A percentile compares a stretch with the other conserved stretches of the same genome.
These are phyloP conservation scores for Xylariaceae sp. DNA, from an alignment of 2,329 filamentous ascomycete species.

Conservation along the genomic window DNA sequence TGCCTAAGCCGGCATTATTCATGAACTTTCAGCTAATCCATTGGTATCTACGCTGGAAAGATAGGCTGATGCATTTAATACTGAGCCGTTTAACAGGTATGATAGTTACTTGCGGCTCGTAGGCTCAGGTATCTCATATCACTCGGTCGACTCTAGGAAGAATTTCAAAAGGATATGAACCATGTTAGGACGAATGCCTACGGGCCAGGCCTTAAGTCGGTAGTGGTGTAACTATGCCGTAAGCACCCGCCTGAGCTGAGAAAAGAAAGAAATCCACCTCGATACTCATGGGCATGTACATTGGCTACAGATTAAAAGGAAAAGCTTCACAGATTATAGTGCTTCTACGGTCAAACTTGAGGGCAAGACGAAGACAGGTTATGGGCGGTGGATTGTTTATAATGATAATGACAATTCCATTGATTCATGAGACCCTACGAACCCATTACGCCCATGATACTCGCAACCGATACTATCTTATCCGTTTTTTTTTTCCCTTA, in stretches of 20 bases:
- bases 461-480: slow-evolving; percentile 23
- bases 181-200: not conserved
- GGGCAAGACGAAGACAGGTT: not conserved
- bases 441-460: slow-evolving; percentile 32
- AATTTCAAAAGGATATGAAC: too few relatives aligned
- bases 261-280: too few relatives aligned
- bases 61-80: not conserved
- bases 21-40: not conserved
- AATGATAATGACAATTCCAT: slow-evolving; percentile 30
- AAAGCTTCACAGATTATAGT: too few relatives aligned
- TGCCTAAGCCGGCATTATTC: not conserved
- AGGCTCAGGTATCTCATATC: not conserved
- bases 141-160: not conserved
- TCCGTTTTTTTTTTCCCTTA: slow-evolving; percentile 20
- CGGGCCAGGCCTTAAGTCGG: not conserved
- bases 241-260: not conserved
- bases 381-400: slow-evolving; percentile 20
- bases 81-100: not conserved
- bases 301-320: too few relatives aligned
- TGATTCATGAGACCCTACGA: slow-evolving; percentile 33
- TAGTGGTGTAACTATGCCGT: not conserved
- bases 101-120: not conserved
- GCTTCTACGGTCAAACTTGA: not conserved
- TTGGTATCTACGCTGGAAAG: not conserved
- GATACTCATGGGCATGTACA: too few relatives aligned